A percentile compares a stretch with the other conserved stretches of the same genome.
phyloP scores from a whole-genome alignment of 192 early-diverging fungal genomes.

The Martensiomyces pterosporus region DNA sequence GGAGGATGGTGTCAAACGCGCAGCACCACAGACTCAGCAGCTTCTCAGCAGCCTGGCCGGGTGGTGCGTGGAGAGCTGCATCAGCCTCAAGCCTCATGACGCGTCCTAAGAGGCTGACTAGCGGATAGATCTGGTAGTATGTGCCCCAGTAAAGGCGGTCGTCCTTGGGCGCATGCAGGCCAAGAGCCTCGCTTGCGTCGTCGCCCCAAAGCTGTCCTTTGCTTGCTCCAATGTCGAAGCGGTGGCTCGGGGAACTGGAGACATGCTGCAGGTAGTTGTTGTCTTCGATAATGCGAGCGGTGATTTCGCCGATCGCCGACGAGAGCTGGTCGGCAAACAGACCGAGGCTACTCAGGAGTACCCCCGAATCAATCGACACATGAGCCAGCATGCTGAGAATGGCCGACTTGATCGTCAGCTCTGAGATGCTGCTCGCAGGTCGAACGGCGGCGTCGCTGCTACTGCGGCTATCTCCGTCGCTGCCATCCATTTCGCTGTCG shows the following conservation, averaged over 20 bases:
- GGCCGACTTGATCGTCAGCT: constrained; percentile 22
- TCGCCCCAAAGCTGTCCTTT: constrained; percentile 4
- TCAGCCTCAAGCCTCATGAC: constrained; percentile 20
- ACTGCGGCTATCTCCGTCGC: not conserved
- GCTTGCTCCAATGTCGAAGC: not conserved
- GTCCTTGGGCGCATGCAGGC: constrained; percentile 12
- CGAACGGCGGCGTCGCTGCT: too few relatives aligned
- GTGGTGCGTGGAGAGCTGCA: constrained; percentile 6
- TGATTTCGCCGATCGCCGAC: constrained; percentile 13
- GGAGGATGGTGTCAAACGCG: constrained; percentile 11
- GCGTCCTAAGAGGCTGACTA: constrained; percentile 38
- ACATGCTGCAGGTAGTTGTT: constrained; percentile 11
- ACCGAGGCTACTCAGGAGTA: constrained; percentile 14
- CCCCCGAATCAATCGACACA: constrained; percentile 14
- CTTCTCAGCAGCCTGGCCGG: constrained; percentile 2
- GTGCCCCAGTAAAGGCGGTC: constrained; percentile 35
- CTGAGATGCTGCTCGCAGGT: not conserved
- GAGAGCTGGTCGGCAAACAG: constrained; percentile 13
- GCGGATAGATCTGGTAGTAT: constrained; percentile 29
- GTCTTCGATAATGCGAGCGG: constrained; percentile 6
- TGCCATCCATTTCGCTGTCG: constrained; percentile 3
- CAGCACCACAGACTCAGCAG: constrained; percentile 21
- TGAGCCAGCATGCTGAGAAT: constrained; percentile 21
- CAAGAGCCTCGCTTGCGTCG: constrained; percentile 23
- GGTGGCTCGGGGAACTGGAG: not conserved